Conservation (phyloP, 2,329 filamentous ascomycete genomes). For the Penicillium polonicum region DNA sequence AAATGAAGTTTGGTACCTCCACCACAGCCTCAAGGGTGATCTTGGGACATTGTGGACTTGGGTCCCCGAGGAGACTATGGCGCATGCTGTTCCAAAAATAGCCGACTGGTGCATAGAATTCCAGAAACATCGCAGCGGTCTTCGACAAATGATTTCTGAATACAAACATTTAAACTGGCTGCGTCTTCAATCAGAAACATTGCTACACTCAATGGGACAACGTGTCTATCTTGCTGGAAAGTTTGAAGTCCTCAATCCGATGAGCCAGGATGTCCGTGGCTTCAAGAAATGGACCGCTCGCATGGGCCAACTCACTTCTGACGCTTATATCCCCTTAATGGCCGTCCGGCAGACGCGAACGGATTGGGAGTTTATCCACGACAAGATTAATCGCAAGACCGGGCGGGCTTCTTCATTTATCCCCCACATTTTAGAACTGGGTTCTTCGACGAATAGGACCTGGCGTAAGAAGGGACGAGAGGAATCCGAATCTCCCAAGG, state of each 20-base stretch:
- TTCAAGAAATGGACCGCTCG: slow-evolving; percentile 22
- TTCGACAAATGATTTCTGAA: slow-evolving; percentile 1
- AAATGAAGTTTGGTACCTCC: slow-evolving; percentile 14
- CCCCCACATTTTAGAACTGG: not conserved
- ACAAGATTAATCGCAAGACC: not conserved
- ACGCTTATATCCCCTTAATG: not conserved
- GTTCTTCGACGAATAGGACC: not conserved
- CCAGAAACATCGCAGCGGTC: slow-evolving; percentile 5
- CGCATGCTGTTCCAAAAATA: not conserved
- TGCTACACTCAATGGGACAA: slow-evolving; percentile 15
- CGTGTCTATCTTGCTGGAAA: slow-evolving; percentile 14
- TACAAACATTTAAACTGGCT: slow-evolving; percentile 25
- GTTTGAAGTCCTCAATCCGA: slow-evolving; percentile 19
- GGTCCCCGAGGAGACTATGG: not conserved
- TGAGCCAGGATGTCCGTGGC: slow-evolving; percentile 20
- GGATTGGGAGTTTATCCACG: not conserved
- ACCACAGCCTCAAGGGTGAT: slow-evolving; percentile 6
- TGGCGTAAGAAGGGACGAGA: not conserved
- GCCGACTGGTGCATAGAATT: not conserved
- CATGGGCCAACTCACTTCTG: not conserved
- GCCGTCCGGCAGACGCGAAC: not conserved
- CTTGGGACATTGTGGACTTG: slow-evolving; percentile 6
- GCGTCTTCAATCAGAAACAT: slow-evolving; percentile 24
- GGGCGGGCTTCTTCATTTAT: not conserved
- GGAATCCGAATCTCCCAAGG: not conserved